These are phyloP conservation scores for Penicillium sp. DNA, from an alignment of 2,329 filamentous ascomycete species.

Conservation along the genomic window DNA sequence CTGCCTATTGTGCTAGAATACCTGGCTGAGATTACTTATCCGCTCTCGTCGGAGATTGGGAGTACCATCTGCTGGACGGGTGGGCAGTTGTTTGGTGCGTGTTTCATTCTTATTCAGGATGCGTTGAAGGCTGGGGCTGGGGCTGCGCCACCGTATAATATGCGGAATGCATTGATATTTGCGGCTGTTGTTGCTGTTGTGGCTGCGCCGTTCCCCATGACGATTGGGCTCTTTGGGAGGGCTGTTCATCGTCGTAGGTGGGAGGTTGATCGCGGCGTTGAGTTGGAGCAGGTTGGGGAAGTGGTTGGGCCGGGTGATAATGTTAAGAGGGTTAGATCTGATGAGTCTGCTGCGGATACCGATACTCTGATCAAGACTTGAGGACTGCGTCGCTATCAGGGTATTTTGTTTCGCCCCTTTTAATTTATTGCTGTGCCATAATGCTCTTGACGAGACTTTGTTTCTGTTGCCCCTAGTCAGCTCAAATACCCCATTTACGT, in stretches of 20 bases:
- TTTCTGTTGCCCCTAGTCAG: not conserved
- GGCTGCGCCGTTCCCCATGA: conserved; percentile 65
- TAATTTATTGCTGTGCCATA: not conserved
- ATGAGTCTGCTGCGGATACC: not conserved
- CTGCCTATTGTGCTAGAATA: conserved; percentile 85
- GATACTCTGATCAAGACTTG: conserved; percentile 1
- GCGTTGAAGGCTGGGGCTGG: conserved; percentile 57
- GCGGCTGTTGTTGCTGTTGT: conserved; percentile 67
- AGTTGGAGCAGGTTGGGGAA: conserved; percentile 19
- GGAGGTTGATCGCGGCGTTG: conserved; percentile 38
- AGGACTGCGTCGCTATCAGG: not conserved
- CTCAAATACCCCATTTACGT: not conserved
- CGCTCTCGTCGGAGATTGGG: conserved; percentile 80
- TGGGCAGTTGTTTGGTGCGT: conserved; percentile 78
- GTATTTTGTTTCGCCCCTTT: not conserved
- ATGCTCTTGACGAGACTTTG: not conserved
- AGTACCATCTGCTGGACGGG: conserved; percentile 80
- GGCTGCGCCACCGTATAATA: conserved; percentile 63
- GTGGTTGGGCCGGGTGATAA: not conserved
- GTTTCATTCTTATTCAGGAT: conserved; percentile 81
- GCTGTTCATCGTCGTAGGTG: conserved; percentile 39
- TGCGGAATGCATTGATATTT: conserved; percentile 74
- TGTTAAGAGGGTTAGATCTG: not conserved
- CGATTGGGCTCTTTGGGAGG: conserved; percentile 67
- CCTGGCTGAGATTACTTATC: conserved; percentile 81